A percentile compares a stretch with the other conserved stretches of the same genome.
phyloP scores from a whole-genome alignment of 768 basidiomycete genomes.

The Pisolithus marmoratus region DNA sequence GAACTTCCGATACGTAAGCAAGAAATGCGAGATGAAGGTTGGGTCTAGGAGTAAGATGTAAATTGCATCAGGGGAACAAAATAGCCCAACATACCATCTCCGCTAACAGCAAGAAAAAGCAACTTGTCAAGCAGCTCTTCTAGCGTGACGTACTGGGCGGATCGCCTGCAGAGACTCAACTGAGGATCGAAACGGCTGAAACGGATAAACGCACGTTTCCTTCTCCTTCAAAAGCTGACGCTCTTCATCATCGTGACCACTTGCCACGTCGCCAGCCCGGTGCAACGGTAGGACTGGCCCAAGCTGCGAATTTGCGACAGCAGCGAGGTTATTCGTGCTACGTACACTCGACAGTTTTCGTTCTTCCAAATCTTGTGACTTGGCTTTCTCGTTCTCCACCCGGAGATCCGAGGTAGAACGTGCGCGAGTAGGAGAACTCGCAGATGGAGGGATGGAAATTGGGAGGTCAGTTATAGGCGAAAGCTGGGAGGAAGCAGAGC shows the following conservation, averaged over 20 bases:
- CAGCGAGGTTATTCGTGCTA: conserved; percentile 21
- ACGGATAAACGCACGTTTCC: conserved; percentile 41
- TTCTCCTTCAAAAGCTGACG: conserved; percentile 33
- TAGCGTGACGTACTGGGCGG: conserved; percentile 67
- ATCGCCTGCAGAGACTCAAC: conserved; percentile 32
- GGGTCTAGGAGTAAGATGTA: conserved; percentile 45
- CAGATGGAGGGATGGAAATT: conserved; percentile 31
- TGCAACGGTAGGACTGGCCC: conserved; percentile 9
- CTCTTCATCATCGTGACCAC: conserved; percentile 21
- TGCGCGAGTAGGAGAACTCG: conserved; percentile 47
- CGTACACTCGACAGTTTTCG: conserved; percentile 27
- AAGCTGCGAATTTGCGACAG: conserved; percentile 17
- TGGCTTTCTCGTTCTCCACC: conserved; percentile 37
- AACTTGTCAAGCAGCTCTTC: conserved; percentile 81
- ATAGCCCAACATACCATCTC: conserved; percentile 53
- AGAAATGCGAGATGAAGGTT: conserved; percentile 70
- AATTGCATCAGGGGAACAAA: conserved; percentile 8
- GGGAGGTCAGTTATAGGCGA: conserved; percentile 31
- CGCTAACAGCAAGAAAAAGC: conserved; percentile 76
- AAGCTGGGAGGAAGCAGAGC: conserved; percentile 21
- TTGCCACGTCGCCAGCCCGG: conserved; percentile 8
- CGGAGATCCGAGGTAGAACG: conserved; percentile 52
- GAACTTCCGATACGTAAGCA: conserved; percentile 81
- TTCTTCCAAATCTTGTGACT: conserved; percentile 18
- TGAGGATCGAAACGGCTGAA: conserved; percentile 8